These are phyloP conservation scores for Epichloe elymi DNA, from an alignment of 2,329 filamentous ascomycete genomes.

Conservation along the genomic window DNA sequence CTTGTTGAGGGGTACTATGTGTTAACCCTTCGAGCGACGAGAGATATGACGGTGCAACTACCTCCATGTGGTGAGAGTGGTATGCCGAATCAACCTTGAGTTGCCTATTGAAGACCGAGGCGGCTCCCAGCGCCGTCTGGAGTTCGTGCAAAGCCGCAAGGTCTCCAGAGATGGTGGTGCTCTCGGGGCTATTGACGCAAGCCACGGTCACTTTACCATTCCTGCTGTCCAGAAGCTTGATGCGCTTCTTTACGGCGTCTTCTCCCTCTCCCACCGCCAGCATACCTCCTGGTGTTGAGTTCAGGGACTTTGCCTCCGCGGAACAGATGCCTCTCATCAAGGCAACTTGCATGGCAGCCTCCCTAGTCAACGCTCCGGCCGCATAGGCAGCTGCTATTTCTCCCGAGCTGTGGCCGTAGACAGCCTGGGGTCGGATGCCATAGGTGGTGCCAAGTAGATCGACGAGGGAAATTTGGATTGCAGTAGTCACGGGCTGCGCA, in stretches of 20 bases:
- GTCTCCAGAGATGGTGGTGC: slow-evolving; percentile 13
- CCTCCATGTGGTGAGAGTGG: slow-evolving; percentile 11
- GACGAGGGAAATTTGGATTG: too few species aligned
- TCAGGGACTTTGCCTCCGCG: too few species aligned
- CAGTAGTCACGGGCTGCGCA: too few species aligned
- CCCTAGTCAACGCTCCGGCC: slow-evolving; percentile 2
- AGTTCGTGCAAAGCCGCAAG: slow-evolving; percentile 6
- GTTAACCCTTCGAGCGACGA: slow-evolving; percentile 18
- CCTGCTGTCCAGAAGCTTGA: too few species aligned
- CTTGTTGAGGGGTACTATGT: slow-evolving; percentile 12
- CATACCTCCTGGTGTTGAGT: too few species aligned
- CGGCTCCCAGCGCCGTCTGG: neutral
- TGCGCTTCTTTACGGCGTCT: too few species aligned
- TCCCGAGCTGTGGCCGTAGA: slow-evolving; percentile 25
- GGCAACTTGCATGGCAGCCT: too few species aligned
- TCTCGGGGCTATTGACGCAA: slow-evolving; percentile 14
- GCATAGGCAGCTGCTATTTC: slow-evolving; percentile 26
- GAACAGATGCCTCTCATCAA: too few species aligned
- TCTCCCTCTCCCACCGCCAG: too few species aligned
- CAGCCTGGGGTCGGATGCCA: slow-evolving; percentile 13
- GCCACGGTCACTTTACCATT: slow-evolving; percentile 4
- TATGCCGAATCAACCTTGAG: slow-evolving; percentile 10
- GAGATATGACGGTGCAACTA: slow-evolving; percentile 11
- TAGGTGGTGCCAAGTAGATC: slow-evolving; percentile 8
- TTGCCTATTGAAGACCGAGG: slow-evolving; percentile 6